Evolutionary conservation across 2,329 filamentous ascomycete species (phyloP).

Genomic region (Aulographum hederae): DNA sequence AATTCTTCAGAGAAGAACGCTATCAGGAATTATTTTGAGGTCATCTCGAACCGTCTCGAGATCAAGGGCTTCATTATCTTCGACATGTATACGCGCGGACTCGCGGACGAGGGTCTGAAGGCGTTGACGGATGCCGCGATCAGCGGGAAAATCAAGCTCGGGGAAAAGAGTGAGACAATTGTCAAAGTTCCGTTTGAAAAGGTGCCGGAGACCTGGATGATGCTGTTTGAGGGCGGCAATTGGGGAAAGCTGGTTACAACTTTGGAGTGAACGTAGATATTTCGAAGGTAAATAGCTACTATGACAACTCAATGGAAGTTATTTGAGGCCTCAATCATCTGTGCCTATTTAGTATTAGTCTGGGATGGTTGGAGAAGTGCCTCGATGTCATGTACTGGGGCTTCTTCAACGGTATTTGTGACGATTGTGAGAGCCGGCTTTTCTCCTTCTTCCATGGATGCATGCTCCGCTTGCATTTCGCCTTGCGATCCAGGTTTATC

Average conservation of each 20-base stretch:
- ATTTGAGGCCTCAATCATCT: too few relatives aligned
- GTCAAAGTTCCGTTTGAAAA: slow-evolving; percentile 29
- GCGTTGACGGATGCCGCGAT: slow-evolving; percentile 7
- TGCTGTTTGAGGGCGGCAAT: slow-evolving; percentile 28
- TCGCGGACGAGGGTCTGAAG: not conserved
- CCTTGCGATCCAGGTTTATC: too few relatives aligned
- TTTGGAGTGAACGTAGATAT: slow-evolving; percentile 9
- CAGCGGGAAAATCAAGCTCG: slow-evolving; percentile 28
- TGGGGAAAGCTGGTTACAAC: slow-evolving; percentile 28
- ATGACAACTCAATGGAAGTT: too few relatives aligned
- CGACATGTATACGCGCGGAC: slow-evolving; percentile 1
- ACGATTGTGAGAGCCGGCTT: too few relatives aligned
- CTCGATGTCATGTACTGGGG: too few relatives aligned
- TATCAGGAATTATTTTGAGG: slow-evolving; percentile 26
- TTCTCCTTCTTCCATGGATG: too few relatives aligned
- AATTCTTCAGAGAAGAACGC: slow-evolving; percentile 14
- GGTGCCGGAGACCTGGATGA: slow-evolving; percentile 29
- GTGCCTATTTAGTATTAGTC: too few relatives aligned
- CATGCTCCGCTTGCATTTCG: too few relatives aligned
- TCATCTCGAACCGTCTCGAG: slow-evolving; percentile 21
- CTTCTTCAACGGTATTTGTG: too few relatives aligned
- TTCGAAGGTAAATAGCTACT: too few relatives aligned
- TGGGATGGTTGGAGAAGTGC: too few relatives aligned
- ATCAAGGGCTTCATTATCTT: slow-evolving; percentile 26
- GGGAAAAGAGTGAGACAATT: slow-evolving; percentile 27